phyloP scores from a whole-genome alignment of 2,329 filamentous ascomycete species.

The Paecilomyces niveus region DNA sequence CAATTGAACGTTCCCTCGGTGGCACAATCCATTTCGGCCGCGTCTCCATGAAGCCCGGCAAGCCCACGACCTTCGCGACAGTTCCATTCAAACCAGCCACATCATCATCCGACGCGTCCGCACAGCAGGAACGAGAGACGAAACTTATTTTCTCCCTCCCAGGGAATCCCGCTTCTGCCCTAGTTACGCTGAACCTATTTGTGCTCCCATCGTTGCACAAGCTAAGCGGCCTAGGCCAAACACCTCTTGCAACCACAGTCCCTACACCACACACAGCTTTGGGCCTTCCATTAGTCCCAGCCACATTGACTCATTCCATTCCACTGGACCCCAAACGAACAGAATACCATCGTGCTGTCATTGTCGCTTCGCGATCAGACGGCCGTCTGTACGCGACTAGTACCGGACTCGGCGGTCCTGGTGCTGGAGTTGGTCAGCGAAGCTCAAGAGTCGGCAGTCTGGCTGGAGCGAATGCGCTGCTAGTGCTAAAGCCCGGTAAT shows the following conservation, averaged over 20 bases:
- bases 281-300: conserved; percentile 67
- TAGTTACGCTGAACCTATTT: conserved; percentile 92
- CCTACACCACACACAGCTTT: background rate
- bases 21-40: conserved; percentile 95
- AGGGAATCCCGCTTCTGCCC: conserved; percentile 85
- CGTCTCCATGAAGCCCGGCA: conserved; percentile 96
- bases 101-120: conserved; percentile 22
- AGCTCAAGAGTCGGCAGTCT: conserved; percentile 87
- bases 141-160: conserved; percentile 84
- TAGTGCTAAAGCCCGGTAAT: conserved; percentile 49
- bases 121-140: conserved; percentile 48
- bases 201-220: conserved; percentile 81
- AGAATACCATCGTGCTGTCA: conserved; percentile 84
- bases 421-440: conserved; percentile 51
- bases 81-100: conserved; percentile 54
- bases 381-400: conserved; percentile 67
- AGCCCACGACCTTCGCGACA: conserved; percentile 94
- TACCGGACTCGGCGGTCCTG: conserved; percentile 57
- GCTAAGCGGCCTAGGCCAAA: conserved; percentile 54
- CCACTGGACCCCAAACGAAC: conserved; percentile 65
- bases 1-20: conserved; percentile 80
- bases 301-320: conserved; percentile 66
- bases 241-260: background rate
- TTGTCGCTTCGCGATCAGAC: conserved; percentile 54
- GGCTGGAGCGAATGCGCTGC: conserved; percentile 76